phyloP scores from a whole-genome alignment of 1,284 basidiomycete species.

The Moniliophthora roreri region DNA sequence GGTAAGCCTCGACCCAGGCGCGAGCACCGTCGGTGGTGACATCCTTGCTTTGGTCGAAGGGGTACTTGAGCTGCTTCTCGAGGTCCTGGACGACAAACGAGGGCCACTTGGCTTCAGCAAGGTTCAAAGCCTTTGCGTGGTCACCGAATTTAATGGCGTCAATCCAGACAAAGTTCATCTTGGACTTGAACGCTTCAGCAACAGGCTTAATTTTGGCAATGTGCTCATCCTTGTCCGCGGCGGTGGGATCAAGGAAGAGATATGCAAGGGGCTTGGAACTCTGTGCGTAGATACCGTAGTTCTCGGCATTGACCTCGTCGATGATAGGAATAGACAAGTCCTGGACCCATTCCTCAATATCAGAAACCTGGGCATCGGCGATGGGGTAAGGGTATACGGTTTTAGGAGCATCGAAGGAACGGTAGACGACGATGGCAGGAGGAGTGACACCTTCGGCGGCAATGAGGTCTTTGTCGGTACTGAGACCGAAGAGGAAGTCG shows the following conservation, averaged over 20 bases:
- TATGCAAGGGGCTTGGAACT: slow-evolving; percentile 91
- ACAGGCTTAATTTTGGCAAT: slow-evolving; percentile 75
- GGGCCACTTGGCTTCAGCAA: slow-evolving; percentile 86
- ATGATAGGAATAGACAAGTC: slow-evolving; percentile 87
- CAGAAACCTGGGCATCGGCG: slow-evolving; percentile 53
- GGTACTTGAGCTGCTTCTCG: slow-evolving; percentile 85
- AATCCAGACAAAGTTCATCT: slow-evolving; percentile 98
- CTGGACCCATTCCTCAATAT: slow-evolving; percentile 78
- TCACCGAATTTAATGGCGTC: slow-evolving; percentile 94
- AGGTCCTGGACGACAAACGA: slow-evolving; percentile 93
- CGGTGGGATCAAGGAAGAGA: slow-evolving; percentile 87
- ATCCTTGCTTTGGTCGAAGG: slow-evolving; percentile 71
- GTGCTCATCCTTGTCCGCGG: slow-evolving; percentile 64
- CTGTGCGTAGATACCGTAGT: slow-evolving; percentile 85
- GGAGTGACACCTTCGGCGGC: slow-evolving; percentile 71
- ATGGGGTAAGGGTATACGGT: slow-evolving; percentile 72
- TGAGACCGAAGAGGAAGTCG: slow-evolving; percentile 89
- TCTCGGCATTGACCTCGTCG: slow-evolving; percentile 93
- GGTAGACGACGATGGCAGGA: slow-evolving; percentile 91
- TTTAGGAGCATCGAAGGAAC: slow-evolving; percentile 86
- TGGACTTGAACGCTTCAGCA: slow-evolving; percentile 81
- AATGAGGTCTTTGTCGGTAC: slow-evolving; percentile 71
- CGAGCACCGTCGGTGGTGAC: slow-evolving; percentile 57
- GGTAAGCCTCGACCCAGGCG: slow-evolving; percentile 66
- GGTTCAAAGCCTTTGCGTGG: slow-evolving; percentile 94